Evolutionary conservation across 176 grass and related monocot species (phyloP).

Genomic region (Triticum timopheevii): DNA sequence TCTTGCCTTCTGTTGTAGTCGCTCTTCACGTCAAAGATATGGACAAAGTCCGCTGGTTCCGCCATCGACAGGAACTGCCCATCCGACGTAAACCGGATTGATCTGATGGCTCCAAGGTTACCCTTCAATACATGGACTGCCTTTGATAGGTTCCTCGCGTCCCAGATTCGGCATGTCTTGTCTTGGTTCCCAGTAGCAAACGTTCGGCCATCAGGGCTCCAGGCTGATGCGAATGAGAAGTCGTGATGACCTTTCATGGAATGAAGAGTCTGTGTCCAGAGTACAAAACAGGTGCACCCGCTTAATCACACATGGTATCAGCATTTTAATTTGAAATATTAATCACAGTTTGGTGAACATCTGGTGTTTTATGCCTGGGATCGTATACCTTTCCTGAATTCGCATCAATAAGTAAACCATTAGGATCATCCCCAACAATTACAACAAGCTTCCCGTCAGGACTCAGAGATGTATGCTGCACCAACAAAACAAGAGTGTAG

Average conservation of each 20-base stretch:
- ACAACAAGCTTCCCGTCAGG: slow-evolving; percentile 81
- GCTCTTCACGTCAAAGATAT: slow-evolving; percentile 69
- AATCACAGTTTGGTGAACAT: slow-evolving; percentile 21
- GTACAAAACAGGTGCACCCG: slow-evolving; percentile 18
- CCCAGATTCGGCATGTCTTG: slow-evolving; percentile 97
- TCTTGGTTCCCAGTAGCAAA: slow-evolving; percentile 99
- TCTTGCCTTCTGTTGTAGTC: slow-evolving; percentile 79
- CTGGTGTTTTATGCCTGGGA: not conserved
- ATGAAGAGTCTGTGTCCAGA: slow-evolving; percentile 62
- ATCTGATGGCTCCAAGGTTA: slow-evolving; percentile 88
- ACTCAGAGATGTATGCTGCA: slow-evolving; percentile 95
- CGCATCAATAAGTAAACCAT: slow-evolving; percentile 82
- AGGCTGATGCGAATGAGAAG: slow-evolving; percentile 93
- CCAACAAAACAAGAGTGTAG: slow-evolving; percentile 41
- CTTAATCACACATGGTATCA: slow-evolving; percentile 17
- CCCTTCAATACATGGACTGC: slow-evolving; percentile 73
- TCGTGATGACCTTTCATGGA: slow-evolving; percentile 75
- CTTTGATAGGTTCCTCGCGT: slow-evolving; percentile 75
- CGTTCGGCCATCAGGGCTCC: slow-evolving; percentile 78
- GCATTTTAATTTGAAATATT: slow-evolving; percentile 10
- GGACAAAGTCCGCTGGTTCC: slow-evolving; percentile 93
- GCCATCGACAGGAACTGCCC: slow-evolving; percentile 94
- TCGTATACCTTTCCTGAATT: slow-evolving; percentile 89
- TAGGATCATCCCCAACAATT: slow-evolving; percentile 81
- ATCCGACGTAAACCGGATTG: slow-evolving; percentile 82